Evolutionary conservation across 2,329 filamentous ascomycete species (phyloP).

Genomic region (Eurotiales sp.): DNA sequence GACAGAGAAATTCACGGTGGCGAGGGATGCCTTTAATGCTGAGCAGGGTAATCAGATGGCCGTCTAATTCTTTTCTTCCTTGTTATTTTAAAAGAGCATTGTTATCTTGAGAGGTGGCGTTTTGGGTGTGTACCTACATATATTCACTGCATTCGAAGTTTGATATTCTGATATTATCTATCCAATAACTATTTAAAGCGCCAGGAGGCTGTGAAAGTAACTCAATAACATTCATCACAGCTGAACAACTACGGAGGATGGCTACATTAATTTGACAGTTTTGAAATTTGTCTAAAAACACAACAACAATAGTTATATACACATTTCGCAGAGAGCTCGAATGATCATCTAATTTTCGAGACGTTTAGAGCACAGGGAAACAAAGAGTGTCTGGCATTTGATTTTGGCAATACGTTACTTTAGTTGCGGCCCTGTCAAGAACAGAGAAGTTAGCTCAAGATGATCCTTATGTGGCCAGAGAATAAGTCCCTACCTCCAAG

Average conservation of each 20-base stretch:
- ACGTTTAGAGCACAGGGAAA: conserved; percentile 15
- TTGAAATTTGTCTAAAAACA: conserved; percentile 6
- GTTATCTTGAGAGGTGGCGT: background rate
- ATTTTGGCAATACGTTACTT: conserved; percentile 23
- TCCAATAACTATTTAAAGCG: no score
- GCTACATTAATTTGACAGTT: background rate
- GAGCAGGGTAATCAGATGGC: conserved; percentile 32
- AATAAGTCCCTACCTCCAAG: conserved; percentile 68
- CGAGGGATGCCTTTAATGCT: conserved; percentile 59
- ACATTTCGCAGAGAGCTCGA: conserved; percentile 13
- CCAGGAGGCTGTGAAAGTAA: no score
- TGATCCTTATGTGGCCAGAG: background rate
- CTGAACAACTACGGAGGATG: no score
- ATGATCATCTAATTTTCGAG: conserved; percentile 8
- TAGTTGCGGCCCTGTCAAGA: conserved; percentile 27
- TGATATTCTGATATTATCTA: no score
- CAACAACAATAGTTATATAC: background rate
- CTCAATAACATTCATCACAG: no score
- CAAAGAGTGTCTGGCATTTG: conserved; percentile 12
- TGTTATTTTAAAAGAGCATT: background rate
- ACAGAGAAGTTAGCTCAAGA: background rate
- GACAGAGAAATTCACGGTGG: conserved; percentile 76
- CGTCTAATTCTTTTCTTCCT: conserved; percentile 18
- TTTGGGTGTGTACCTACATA: no score
- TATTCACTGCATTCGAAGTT: no score